Conservation (phyloP, 176 grass and related monocot species). For the Alopecurus myosuroides region DNA sequence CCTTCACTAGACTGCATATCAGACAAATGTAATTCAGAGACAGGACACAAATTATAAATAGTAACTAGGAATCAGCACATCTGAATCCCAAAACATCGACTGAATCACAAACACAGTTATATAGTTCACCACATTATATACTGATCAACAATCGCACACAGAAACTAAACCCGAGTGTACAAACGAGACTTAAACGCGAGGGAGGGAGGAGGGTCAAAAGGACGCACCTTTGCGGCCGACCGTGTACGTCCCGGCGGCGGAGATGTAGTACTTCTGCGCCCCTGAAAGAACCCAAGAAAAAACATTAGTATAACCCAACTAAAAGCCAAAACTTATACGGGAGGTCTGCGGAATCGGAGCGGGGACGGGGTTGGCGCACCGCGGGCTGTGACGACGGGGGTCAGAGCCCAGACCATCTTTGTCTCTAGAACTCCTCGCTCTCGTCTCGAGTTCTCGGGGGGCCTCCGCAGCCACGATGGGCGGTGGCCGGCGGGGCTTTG, state of each 20-base stretch:
- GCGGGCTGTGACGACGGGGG: constrained; percentile 49
- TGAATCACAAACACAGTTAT: neutral
- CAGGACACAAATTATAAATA: neutral
- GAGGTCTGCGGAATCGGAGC: neutral
- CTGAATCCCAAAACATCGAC: neutral
- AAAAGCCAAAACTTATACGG: neutral
- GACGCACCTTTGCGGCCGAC: constrained; percentile 85
- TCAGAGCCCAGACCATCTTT: constrained; percentile 77
- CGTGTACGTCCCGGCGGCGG: constrained; percentile 74
- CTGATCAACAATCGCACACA: neutral
- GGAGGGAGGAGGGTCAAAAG: neutral
- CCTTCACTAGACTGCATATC: neutral
- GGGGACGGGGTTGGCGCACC: constrained; percentile 30
- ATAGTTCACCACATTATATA: neutral
- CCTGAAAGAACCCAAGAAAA: constrained; percentile 34
- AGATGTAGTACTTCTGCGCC: constrained; percentile 70
- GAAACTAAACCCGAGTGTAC: neutral
- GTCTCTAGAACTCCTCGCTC: neutral
- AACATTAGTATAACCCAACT: neutral
- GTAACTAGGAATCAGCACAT: neutral
- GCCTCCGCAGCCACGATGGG: neutral
- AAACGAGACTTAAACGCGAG: neutral
- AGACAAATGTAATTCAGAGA: neutral
- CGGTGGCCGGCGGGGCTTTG: neutral
- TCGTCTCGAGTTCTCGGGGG: neutral